Evolutionary conservation across 2,329 filamentous ascomycete genomes (phyloP), one percentile per base, ranked within the genome.

Genomic region (Curvularia verruculosa): DNA sequence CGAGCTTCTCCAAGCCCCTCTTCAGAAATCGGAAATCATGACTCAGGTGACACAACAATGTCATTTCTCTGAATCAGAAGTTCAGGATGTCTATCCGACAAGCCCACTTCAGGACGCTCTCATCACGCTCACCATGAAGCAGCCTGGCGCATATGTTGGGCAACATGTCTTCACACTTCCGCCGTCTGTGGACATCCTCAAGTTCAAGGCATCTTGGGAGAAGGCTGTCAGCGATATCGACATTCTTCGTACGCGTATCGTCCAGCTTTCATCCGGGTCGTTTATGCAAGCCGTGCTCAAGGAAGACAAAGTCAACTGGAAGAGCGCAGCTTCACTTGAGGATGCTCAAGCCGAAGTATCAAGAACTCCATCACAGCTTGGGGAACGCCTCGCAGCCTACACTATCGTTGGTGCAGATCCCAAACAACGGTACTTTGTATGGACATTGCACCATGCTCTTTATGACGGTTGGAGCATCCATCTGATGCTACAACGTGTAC

Each of bases 141-240:
- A 81, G 41, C 66, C 71, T 12, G 80, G 80, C 13, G 79, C 81
- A 4, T 84, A 84, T 56, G 75, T 83, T 34, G 80, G 80, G 6
- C 79, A 81, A 48, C 78, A 79, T 36, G 66, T 80, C 0, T 77
- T 81, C 48, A 67, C 69, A 3, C 75, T 84, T 2, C 68, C 75
- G 0, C 51, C 66, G 4, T 53, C 70, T 3, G 63, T 81, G 5
- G 73, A 83, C 54, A 39, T 82, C 3, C 64, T 66, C 7, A 74
- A 70, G 26, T 80, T 83, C 70, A 81, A 79, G 58, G 62, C 70
- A 8, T 75, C 81, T 0, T 84, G 81, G 81, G 75, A 82, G 47
- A 71, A 73, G 12, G 73, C 78, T 3, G 76, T 82, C 2, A 64
- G 77, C 7, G 77, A 80, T 34, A 68, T 79, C 24, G 78, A 81